Evolutionary conservation across 257 asterid species (phyloP), one percentile per base, ranked within the genome.

Genomic region (Solanum tacnaense): DNA sequence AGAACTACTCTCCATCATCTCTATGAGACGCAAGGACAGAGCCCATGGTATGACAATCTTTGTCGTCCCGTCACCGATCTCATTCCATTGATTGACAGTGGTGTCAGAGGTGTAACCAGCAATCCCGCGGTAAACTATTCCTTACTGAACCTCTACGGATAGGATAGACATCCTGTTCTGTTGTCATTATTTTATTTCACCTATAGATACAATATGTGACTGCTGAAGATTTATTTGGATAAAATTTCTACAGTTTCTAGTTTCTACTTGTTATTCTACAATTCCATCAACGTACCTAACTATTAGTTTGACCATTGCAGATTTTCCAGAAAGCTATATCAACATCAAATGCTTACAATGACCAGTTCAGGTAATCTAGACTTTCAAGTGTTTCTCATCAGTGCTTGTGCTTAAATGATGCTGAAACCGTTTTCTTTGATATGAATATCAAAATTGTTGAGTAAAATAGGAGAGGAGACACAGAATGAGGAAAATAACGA

Each of bases 61-160:
- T 97, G 99, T 89, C 97, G 99, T 34, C 99, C 99, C n/a, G 97
- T 97, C 13, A 94, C 99, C 2, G 99, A 97, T 94, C 98, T 97
- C 88, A 90, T 97, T 88, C 99, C 99, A 11, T 88, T 97, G 93
- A 97, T 97, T 39, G 96, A 94, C 83, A 94, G 96, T 86, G 99
- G 99, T 32, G 98, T 97, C 83, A 90, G 99, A 89, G 99, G 99
- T 41, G 99, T 97, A 79, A 97, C 99, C 87, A 97, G 99, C 96
- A 96, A 97, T 91, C 99, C 99, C 29, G 99, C 99, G 94, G 99
- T 97, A 93, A 89, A 76, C 78, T 86, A 58, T 85, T 68, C 65
- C 79, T 84, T 35, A 23, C 49, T 84, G 34, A 84, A 52, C 27
- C 82, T 21, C 49, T 35, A 34, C 62, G 29, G 29, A 85, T 39